Conservation (phyloP, 179 eudicot genomes). For the Silene vulgaris region DNA sequence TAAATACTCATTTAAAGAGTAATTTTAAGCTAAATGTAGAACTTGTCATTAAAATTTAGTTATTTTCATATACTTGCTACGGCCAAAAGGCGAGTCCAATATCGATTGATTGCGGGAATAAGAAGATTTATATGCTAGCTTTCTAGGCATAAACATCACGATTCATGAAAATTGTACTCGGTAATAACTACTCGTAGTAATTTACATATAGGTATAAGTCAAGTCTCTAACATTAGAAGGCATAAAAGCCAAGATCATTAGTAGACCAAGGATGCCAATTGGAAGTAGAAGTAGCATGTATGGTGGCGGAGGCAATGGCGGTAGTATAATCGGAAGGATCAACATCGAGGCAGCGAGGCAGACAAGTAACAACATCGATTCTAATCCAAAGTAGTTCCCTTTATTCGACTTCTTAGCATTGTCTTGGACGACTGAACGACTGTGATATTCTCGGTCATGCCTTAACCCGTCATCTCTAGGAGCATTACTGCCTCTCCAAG, state of each 20-base stretch:
- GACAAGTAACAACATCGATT: constrained; percentile 51
- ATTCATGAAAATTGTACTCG: too few relatives aligned
- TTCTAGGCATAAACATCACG: too few relatives aligned
- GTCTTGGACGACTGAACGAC: constrained; percentile 26
- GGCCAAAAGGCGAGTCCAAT: too few relatives aligned
- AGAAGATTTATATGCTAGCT: too few relatives aligned
- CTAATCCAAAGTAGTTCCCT: constrained; percentile 49
- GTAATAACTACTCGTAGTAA: not conserved
- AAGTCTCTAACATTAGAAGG: constrained; percentile 50
- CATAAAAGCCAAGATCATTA: constrained; percentile 70
- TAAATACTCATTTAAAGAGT: too few relatives aligned
- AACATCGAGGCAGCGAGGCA: constrained; percentile 62
- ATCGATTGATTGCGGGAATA: too few relatives aligned
- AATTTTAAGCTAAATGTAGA: too few relatives aligned
- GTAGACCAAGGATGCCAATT: constrained; percentile 56
- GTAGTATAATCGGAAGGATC: constrained; percentile 65
- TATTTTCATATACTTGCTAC: too few relatives aligned
- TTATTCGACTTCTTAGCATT: constrained; percentile 28
- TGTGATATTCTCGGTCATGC: constrained; percentile 19
- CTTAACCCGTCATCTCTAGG: constrained; percentile 9
- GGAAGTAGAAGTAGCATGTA: constrained; percentile 69
- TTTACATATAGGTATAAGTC: constrained; percentile 39
- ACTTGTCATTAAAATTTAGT: too few relatives aligned
- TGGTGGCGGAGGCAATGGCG: constrained; percentile 88
- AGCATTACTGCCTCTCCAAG: not conserved